Conservation (phyloP, 2,329 filamentous ascomycete genomes). For the Beauveria caledonica region DNA sequence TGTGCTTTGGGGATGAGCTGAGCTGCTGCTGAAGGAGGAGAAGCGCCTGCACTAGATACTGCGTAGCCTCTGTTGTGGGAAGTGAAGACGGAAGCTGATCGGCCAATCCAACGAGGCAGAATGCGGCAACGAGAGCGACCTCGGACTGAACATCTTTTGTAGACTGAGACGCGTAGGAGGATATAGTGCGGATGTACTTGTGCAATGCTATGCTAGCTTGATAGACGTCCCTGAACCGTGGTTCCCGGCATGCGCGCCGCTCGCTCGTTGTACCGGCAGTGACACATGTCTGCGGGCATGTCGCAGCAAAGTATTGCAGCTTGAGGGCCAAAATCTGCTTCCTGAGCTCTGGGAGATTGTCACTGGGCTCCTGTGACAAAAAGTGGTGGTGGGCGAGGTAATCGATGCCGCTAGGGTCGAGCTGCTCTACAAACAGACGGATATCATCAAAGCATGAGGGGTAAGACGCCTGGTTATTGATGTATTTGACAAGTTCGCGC, state of each 20-base stretch:
- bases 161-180: neutral
- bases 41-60: constrained; percentile 39
- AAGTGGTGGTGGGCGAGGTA: constrained; percentile 31
- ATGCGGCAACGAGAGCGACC: constrained; percentile 26
- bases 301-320: constrained; percentile 36
- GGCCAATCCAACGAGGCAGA: constrained; percentile 26
- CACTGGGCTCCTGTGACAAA: constrained; percentile 22
- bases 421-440: constrained; percentile 33
- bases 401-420: constrained; percentile 33
- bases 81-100: neutral
- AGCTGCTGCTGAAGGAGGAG: constrained; percentile 43
- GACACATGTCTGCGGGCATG: constrained; percentile 20
- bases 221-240: neutral
- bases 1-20: constrained; percentile 35
- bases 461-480: constrained; percentile 28
- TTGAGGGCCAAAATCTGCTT: constrained; percentile 31
- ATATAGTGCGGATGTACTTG: neutral
- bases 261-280: neutral
- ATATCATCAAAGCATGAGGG: constrained; percentile 39
- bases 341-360: constrained; percentile 17
- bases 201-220: constrained; percentile 16
- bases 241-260: neutral
- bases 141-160: constrained; percentile 22
- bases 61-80: constrained; percentile 15
- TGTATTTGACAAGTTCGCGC: constrained; percentile 27